phyloP scores from a whole-genome alignment of 2,329 filamentous ascomycete genomes.

The Microsporum ferrugineum region DNA sequence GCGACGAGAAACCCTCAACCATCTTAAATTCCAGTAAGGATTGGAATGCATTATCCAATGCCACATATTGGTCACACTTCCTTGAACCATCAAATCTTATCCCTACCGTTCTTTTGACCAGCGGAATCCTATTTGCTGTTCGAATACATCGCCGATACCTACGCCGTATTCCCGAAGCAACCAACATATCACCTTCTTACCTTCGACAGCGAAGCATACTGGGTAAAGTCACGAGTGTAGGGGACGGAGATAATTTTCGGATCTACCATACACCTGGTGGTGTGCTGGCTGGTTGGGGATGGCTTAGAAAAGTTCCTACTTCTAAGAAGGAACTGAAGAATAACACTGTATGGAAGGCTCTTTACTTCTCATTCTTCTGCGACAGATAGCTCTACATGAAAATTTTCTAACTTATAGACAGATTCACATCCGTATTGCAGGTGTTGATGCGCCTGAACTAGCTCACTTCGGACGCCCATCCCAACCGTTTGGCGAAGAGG shows the following conservation, averaged over 20 bases:
- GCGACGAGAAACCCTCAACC: background rate
- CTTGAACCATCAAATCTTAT: slow-evolving; percentile 28
- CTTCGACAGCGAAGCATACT: slow-evolving; percentile 68
- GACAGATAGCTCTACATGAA: too few species aligned
- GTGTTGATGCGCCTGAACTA: slow-evolving; percentile 83
- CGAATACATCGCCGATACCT: slow-evolving; percentile 47
- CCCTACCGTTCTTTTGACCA: slow-evolving; percentile 29
- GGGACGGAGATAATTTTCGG: slow-evolving; percentile 92
- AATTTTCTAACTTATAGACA: slow-evolving; percentile 11
- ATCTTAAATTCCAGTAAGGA: slow-evolving; percentile 17
- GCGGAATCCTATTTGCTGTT: slow-evolving; percentile 27
- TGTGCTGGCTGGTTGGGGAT: slow-evolving; percentile 78
- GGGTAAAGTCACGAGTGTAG: slow-evolving; percentile 82
- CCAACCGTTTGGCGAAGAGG: slow-evolving; percentile 74
- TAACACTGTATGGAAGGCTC: slow-evolving; percentile 53
- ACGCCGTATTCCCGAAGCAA: slow-evolving; percentile 68
- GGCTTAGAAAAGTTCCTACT: slow-evolving; percentile 63
- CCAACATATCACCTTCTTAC: slow-evolving; percentile 60
- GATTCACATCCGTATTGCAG: slow-evolving; percentile 82
- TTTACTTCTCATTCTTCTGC: background rate
- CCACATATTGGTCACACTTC: slow-evolving; percentile 29
- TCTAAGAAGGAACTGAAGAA: slow-evolving; percentile 58
- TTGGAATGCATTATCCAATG: slow-evolving; percentile 37
- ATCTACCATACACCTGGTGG: slow-evolving; percentile 94
- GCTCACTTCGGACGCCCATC: slow-evolving; percentile 83